Percentiles rank a stretch among this genome's conserved stretches.
Conservation (phyloP, 768 basidiomycete species). For the Serendipita indica region DNA sequence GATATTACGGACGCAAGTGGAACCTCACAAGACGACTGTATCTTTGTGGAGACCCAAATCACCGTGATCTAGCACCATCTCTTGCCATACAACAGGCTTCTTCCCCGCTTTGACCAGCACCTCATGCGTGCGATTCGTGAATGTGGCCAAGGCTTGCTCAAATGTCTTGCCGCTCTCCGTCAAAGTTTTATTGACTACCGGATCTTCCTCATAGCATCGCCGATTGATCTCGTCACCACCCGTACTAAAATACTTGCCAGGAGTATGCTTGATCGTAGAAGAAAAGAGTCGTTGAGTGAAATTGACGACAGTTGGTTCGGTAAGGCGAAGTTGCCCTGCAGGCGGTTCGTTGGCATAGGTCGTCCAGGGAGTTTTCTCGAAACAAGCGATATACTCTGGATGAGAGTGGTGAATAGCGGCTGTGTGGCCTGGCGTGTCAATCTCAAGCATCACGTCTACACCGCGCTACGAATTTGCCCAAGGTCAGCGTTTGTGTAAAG, state of each 20-base stretch:
- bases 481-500: not conserved
- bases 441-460: constrained; percentile 62
- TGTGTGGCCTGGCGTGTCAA: constrained; percentile 78
- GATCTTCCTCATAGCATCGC: constrained; percentile 50
- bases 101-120: constrained; percentile 44
- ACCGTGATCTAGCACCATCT: constrained; percentile 47
- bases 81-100: constrained; percentile 74
- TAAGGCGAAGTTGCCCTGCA: constrained; percentile 67
- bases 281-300: constrained; percentile 44
- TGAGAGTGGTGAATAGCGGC: constrained; percentile 44
- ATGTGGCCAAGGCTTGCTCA: constrained; percentile 46
- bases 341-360: constrained; percentile 56
- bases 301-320: constrained; percentile 39
- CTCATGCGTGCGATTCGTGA: constrained; percentile 44
- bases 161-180: constrained; percentile 37
- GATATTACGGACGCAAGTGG: constrained; percentile 3
- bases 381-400: constrained; percentile 63
- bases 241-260: constrained; percentile 52
- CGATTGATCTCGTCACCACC: constrained; percentile 73
- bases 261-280: constrained; percentile 31
- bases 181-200: constrained; percentile 41
- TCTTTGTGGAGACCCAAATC: constrained; percentile 33
- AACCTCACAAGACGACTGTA: constrained; percentile 40
- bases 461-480: constrained; percentile 35
- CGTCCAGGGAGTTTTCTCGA: constrained; percentile 24